A percentile compares a stretch with the other conserved stretches of the same genome.
phyloP scores from a whole-genome alignment of 345 rosid species.

The Arabidopsis arenosa region DNA sequence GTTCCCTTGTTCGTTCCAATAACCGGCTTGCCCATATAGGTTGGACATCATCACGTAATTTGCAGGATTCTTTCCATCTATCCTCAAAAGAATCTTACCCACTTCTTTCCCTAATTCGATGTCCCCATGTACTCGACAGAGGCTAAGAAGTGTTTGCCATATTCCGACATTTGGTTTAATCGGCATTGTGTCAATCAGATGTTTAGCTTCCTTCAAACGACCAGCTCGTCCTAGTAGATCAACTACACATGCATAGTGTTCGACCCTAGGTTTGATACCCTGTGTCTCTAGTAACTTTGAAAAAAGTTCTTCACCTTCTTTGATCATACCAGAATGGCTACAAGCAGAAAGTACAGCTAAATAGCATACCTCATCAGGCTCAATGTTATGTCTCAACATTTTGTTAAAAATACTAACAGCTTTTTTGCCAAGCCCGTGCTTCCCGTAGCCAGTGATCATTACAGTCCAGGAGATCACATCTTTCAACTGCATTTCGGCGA shows the following conservation, averaged over 20 bases:
- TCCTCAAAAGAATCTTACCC: conserved; percentile 58
- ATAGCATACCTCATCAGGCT: conserved; percentile 83
- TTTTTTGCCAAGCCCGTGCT: conserved; percentile 78
- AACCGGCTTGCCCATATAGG: conserved; percentile 73
- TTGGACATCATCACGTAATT: conserved; percentile 89
- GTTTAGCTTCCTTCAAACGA: conserved; percentile 68
- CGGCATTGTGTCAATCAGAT: conserved; percentile 70
- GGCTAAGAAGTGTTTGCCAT: conserved; percentile 94
- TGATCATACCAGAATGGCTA: conserved; percentile 81
- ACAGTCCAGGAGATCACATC: conserved; percentile 91
- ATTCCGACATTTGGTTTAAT: conserved; percentile 65
- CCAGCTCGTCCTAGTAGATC: conserved; percentile 91
- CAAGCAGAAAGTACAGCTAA: conserved; percentile 84
- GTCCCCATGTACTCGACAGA: conserved; percentile 77
- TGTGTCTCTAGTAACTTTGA: conserved; percentile 52
- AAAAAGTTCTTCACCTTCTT: conserved; percentile 69
- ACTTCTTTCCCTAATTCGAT: conserved; percentile 70
- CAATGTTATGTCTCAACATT: conserved; percentile 57
- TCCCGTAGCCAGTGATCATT: conserved; percentile 90
- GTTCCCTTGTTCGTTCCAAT: conserved; percentile 66
- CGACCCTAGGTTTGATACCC: conserved; percentile 58
- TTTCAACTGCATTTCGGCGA: conserved; percentile 58
- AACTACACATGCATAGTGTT: conserved; percentile 86
- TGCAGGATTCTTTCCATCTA: conserved; percentile 67
- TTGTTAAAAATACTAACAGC: conserved; percentile 59